Base-by-base conservation (phyloP, 2,329 filamentous ascomycete genomes). In the Microcyclospora tardicrescens region DNA sequence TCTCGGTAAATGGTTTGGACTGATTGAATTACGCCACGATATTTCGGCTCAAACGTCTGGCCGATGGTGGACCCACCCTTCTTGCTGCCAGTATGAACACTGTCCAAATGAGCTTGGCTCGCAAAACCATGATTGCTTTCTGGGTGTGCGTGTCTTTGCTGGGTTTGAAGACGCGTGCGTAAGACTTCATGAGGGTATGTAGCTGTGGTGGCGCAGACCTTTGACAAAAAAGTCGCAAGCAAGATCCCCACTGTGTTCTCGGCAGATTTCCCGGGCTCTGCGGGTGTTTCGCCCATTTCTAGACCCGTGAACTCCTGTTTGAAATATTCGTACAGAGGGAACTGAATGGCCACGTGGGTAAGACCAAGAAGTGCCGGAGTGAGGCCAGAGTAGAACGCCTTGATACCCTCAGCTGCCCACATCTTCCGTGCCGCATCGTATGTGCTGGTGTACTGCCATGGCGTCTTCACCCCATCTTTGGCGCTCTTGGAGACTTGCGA, bases 161-260 rank as follows among this genome's bases (percentile, higher is more conserved):
- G 91, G 1, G 91, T 98, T 62, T 98, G 91, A 40, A 98, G 66
- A 42, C 91, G 73, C 36, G 91, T 98, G 33, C 91, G 79, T 37
- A 98, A 79, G 13, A 98, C 91, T 63, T 98, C 91, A 58, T 98
- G 91, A 1, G 91, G 91, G 58, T 98, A 98, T 13, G 91, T 98
- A 8, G 87, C 84, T 35, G 84, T 91, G 58, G 87, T 95, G 28
- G 91, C 91, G 54, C 91, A 79, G 35, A 95, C 76, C 64, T 98
- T 98, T 65, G 86, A 94, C 37, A 98, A 63, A 45, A 96, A 85
- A 10, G 87, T 94, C 28, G 91, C 89, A 10, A 79, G 77, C 9
- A 93, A 71, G 43, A 96, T 84, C 29, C 89, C 89, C 34, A 82
- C 49, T 75, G 84, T 91, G 49, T 94, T 83, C 3, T 76, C 38